phyloP scores from a whole-genome alignment of 1,139 yeast species.

The Debaryomyces robertsiae region DNA sequence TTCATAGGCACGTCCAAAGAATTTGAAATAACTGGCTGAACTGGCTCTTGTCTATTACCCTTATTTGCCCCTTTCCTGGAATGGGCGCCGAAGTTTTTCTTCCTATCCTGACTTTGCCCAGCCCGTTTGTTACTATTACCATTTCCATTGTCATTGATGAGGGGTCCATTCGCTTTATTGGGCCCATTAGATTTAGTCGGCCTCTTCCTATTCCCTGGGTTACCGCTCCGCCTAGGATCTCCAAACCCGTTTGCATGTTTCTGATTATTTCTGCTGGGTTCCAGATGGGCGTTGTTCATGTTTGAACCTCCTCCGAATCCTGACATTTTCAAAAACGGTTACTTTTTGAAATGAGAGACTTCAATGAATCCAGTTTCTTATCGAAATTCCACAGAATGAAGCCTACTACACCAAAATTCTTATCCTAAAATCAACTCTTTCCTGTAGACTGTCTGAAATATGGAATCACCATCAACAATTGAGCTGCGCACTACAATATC shows the following conservation, averaged over 20 bases:
- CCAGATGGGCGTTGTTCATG: constrained; percentile 9
- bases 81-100: constrained; percentile 4
- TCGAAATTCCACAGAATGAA: constrained; percentile 7
- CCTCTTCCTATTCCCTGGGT: constrained; percentile 11
- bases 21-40: constrained; percentile 7
- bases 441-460: constrained; percentile 1
- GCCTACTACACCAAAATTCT: constrained; percentile 5
- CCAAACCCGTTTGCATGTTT: constrained; percentile 17
- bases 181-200: constrained; percentile 14
- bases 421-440: not conserved
- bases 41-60: constrained; percentile 5
- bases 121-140: constrained; percentile 7
- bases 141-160: constrained; percentile 3
- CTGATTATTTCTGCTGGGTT: constrained; percentile 9
- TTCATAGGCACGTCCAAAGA: constrained; percentile 24
- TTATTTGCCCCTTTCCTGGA: constrained; percentile 4
- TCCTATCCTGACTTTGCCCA: constrained; percentile 8
- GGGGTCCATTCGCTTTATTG: constrained; percentile 10
- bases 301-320: constrained; percentile 26
- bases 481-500: constrained; percentile 3
- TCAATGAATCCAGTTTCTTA: constrained; percentile 7
- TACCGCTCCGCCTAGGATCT: constrained; percentile 24
- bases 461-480: constrained; percentile 4
- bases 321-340: constrained; percentile 22
- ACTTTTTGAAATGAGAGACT: constrained; percentile 4